Base-by-base conservation (phyloP, 2,329 filamentous ascomycete genomes). In the Pyricularia sp. region DNA sequence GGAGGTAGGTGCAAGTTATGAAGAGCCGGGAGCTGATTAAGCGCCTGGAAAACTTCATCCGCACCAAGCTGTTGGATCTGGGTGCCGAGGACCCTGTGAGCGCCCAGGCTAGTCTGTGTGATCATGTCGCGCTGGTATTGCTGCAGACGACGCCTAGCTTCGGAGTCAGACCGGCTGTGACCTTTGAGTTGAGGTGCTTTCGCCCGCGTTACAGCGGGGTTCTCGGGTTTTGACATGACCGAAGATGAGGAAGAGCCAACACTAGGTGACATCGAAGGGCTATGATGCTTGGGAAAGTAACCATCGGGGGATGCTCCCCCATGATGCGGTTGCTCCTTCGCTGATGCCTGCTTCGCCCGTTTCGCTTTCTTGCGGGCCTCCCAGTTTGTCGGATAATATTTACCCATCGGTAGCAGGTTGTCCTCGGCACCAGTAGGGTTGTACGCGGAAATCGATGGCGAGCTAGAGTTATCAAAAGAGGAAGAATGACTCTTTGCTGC, bases 311-410 rank as follows among this genome's bases (percentile, higher is more conserved):
- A 57, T 26, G n/a, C 10, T 24, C n/a, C 53, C 9, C 30, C 26
- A 16, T 35, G n/a, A n/a, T 62, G 62, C 19, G 70, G 67, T 5
- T 70, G 68, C 63, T 62, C 53, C 24, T 24, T 24, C 1, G 53
- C 55, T 53, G 67, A 65, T 60, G 72, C 69, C 55, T 65, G 64
- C 65, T 66, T 68, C 65, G 60, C 62, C 28, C 40, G 40, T 57
- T 71, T 69, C 9, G 74, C 70, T 49, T 67, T 60, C 62, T 73
- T 75, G 62, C 76, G 71, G 31, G 75, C 76, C 68, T 84, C 82
- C 69, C 85, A 87, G 72, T 86, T 86, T 30, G 82, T 81, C 0
- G 84, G 84, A 66, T 87, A 85, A 69, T 87, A 87, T 73, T 86
- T 87, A 28, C 84, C 84, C 73, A 85, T 76, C 0, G 84, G 82